phyloP scores from a whole-genome alignment of 441 rosid species.

The Syzygium syzygioides region DNA sequence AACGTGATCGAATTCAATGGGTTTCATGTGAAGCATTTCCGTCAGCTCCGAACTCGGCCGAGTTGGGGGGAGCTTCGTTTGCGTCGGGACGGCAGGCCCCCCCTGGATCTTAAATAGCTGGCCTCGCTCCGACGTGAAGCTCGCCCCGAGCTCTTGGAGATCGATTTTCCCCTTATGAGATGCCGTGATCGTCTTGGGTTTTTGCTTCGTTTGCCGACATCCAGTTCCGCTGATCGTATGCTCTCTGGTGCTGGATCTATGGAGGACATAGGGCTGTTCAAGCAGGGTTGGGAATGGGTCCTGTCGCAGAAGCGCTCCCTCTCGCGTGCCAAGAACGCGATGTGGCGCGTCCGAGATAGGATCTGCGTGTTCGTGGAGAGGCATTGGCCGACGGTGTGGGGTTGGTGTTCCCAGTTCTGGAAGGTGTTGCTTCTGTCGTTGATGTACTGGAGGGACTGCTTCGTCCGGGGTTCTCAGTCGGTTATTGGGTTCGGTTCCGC shows the following conservation, averaged over 20 bases:
- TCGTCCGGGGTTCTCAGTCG: conserved; percentile 64
- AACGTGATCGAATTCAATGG: conserved; percentile 13
- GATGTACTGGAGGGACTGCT: conserved; percentile 72
- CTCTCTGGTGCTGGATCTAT: conserved; percentile 18
- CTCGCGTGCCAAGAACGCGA: conserved; percentile 34
- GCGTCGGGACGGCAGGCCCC: neutral
- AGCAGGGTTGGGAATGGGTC: conserved; percentile 92
- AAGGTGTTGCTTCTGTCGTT: conserved; percentile 33
- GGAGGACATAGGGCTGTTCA: conserved; percentile 90
- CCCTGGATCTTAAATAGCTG: neutral
- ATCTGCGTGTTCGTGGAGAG: conserved; percentile 56
- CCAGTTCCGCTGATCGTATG: neutral
- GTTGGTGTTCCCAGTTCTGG: conserved; percentile 47
- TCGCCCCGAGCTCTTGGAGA: neutral
- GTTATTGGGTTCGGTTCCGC: conserved; percentile 74
- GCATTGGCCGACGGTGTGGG: conserved; percentile 88
- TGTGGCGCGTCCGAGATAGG: conserved; percentile 46
- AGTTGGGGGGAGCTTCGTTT: neutral
- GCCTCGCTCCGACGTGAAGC: neutral
- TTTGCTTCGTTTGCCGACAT: neutral
- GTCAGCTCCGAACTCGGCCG: neutral
- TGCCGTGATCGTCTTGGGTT: neutral
- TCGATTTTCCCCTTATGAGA: neutral
- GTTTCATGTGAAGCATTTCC: neutral
- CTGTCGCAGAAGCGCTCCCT: conserved; percentile 65